Evolutionary conservation across 2,329 filamentous ascomycete genomes (phyloP).

Genomic region (Pseudocercospora fuligena): DNA sequence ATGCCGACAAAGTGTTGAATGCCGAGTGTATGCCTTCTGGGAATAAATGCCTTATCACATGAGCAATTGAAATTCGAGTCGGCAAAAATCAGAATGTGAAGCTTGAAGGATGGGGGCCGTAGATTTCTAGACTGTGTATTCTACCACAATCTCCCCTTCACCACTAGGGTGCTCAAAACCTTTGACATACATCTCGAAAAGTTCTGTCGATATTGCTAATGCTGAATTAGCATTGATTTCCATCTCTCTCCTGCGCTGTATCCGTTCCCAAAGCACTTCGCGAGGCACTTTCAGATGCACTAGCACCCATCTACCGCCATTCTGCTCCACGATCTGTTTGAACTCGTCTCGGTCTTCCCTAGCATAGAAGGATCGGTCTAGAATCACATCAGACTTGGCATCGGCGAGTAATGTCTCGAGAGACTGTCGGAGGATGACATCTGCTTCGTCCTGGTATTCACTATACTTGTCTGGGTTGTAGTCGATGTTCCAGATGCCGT

Average conservation of each 20-base stretch:
- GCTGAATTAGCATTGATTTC: conserved; percentile 18
- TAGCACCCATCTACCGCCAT: conserved; percentile 10
- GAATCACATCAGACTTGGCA: conserved; percentile 2
- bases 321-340: conserved; percentile 14
- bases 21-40: conserved; percentile 27
- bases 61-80: neutral
- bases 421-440: neutral
- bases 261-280: conserved; percentile 15
- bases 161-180: conserved; percentile 17
- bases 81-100: neutral
- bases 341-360: conserved; percentile 19
- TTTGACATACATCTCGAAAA: conserved; percentile 13
- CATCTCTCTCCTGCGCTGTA: conserved; percentile 3
- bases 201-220: conserved; percentile 14
- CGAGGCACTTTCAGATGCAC: conserved; percentile 12
- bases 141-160: conserved; percentile 16
- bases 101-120: neutral
- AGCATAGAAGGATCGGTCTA: conserved; percentile 20
- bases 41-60: conserved; percentile 5
- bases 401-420: neutral
- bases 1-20: conserved; percentile 25
- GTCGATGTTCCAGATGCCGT: conserved; percentile 17
- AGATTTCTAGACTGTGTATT: conserved; percentile 9
- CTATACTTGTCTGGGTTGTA: conserved; percentile 9
- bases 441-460: conserved; percentile 15